phyloP scores from a whole-genome alignment of 2,329 filamentous ascomycete species.

The Phialophora verrucosa region DNA sequence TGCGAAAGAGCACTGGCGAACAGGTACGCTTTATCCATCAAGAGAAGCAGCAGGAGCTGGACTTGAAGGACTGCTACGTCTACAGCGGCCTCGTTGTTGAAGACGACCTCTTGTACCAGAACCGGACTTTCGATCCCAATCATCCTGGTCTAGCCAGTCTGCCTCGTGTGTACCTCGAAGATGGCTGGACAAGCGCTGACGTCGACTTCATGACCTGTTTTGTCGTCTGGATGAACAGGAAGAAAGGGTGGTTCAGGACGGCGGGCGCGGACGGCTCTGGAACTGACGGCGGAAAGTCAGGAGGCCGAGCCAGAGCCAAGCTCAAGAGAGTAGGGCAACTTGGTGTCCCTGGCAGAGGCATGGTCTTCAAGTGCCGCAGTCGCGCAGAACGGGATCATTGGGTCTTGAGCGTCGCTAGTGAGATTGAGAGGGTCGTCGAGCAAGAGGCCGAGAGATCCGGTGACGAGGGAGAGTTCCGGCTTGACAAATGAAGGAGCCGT shows the following conservation, averaged over 20 bases:
- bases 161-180: conserved; percentile 42
- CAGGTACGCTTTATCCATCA: conserved; percentile 66
- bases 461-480: conserved; percentile 31
- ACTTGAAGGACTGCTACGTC: conserved; percentile 68
- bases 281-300: conserved; percentile 3
- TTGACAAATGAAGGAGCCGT: conserved; percentile 24
- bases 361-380: conserved; percentile 70
- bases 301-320: conserved; percentile 37
- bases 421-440: conserved; percentile 60
- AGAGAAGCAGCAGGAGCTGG: conserved; percentile 63
- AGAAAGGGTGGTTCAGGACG: conserved; percentile 38
- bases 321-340: conserved; percentile 66
- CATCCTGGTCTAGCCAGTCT: conserved; percentile 35
- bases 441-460: conserved; percentile 28
- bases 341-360: conserved; percentile 64
- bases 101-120: conserved; percentile 59
- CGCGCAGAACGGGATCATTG: conserved; percentile 70
- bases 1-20: conserved; percentile 61
- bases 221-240: conserved; percentile 38
- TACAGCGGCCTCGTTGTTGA: conserved; percentile 69
- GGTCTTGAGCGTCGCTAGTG: conserved; percentile 69
- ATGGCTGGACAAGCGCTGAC: conserved; percentile 40
- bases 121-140: conserved; percentile 42
- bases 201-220: conserved; percentile 42
- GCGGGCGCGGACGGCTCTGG: conserved; percentile 16